Base-by-base conservation (phyloP, 148 eudicot genomes). In the Bassia scoparia region DNA sequence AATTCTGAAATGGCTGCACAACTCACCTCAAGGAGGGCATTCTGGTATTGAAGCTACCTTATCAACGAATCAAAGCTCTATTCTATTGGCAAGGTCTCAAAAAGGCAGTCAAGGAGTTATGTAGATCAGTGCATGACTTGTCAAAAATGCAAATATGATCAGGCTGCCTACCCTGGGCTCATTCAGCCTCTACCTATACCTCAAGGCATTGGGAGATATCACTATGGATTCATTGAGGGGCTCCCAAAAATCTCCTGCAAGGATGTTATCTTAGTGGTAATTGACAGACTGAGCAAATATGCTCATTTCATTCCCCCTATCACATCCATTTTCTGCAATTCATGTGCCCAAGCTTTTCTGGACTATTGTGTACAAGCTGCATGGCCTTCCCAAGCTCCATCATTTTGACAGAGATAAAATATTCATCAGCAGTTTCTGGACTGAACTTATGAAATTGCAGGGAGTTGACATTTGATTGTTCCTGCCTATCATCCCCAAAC, bases 171-270 rank as follows among this genome's bases (percentile, higher is more conserved):
- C 58, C 58, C 58, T 20, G 24, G 58, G 2, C 24, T 54, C 5
- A 0, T 54, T 0, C 58, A 54, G 4, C 58, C 58, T 26, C 10
- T 54, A 3, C 58, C 58, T 5, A 54, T 54, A 3, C 26, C 58
- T 2, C 7, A 31, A 5, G 15, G 41, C 0, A 23, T 61, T 0
- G 67, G 30, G 21, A 14, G 43, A 31, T 0, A 20, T 63, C 4
- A 21, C 46, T 3, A 63, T 63, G 67, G 67, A 63, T 63, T 63
- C 12, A 63, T 63, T 20, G 46, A 34, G 4, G 67, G 67, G 2
- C 14, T 63, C 2, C 67, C 67, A n/a, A 6, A 63, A 35, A 21
- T 63, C 46, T 3, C 18, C 9, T 17, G 48, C 2, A 63, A 63
- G 48, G 41, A 61, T 13, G 21, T 31, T 2, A 61, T 30, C 8